A percentile compares a stretch with the other conserved stretches of the same genome.
phyloP scores from a whole-genome alignment of 2,329 filamentous ascomycete species.

The Exserohilum turcica region DNA sequence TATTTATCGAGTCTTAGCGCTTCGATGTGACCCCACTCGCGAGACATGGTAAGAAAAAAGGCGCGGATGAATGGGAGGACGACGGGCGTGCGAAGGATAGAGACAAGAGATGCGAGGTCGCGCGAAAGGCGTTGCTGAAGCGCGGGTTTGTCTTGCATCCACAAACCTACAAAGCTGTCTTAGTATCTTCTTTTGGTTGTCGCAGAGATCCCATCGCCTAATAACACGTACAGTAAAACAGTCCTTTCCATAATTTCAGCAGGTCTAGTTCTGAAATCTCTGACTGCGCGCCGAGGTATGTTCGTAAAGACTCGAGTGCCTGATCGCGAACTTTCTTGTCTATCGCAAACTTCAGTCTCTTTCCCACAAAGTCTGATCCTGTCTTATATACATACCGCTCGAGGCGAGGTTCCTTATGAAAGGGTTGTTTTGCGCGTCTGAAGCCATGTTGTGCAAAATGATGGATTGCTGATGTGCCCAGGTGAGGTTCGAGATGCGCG shows the following conservation, averaged over 20 bases:
- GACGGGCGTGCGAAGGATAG: conserved; percentile 58
- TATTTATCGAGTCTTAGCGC: conserved; percentile 81
- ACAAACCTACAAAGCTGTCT: conserved; percentile 62
- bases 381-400: conserved; percentile 64
- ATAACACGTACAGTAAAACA: conserved; percentile 74
- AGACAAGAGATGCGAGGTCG: conserved; percentile 74
- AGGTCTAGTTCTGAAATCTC: conserved; percentile 71
- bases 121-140: conserved; percentile 82
- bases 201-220: not conserved
- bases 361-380: not conserved
- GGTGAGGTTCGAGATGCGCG: conserved; percentile 9
- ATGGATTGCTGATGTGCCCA: conserved; percentile 4
- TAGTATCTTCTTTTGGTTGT: conserved; percentile 6
- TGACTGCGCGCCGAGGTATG: conserved; percentile 71
- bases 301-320: conserved; percentile 75
- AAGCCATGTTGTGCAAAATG: conserved; percentile 31
- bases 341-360: conserved; percentile 47
- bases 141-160: conserved; percentile 90
- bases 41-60: conserved; percentile 59
- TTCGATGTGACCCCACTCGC: conserved; percentile 60
- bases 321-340: conserved; percentile 79
- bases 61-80: conserved; percentile 53
- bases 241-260: conserved; percentile 90
- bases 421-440: conserved; percentile 59
- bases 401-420: conserved; percentile 85